Evolutionary conservation across 2,329 filamentous ascomycete species (phyloP), one percentile per base, ranked within the genome.

Genomic region (Colletotrichum sp.): DNA sequence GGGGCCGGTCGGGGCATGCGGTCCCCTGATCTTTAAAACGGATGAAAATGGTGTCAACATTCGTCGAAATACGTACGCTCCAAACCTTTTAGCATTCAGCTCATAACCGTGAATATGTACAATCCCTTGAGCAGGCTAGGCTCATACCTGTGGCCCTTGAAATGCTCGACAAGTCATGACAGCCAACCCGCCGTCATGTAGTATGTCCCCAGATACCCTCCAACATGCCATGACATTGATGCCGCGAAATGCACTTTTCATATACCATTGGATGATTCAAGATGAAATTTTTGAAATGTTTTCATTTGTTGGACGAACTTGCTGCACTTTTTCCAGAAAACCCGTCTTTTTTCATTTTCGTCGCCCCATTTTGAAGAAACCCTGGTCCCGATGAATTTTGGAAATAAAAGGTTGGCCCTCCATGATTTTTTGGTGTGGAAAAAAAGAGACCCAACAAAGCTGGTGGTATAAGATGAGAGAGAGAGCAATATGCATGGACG

Each of bases 391-490:
- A 73, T 68, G 73, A 64, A 69, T 70, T 48, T 48, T 61, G 55
- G 57, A 68, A 64, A 63, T 32, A 28, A 36, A 28, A 64, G 16
- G 65, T 57, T 28, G 32, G 59, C 43, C 43, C 26, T 39, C 52
- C 18, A 12, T 48, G 43, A 48, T 48, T 48, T 48, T 43, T 21
- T 48, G 43, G 39, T 68, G 6, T 34, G 30, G 13, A 28, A n/a
- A 34, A 34, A 68, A 63, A 55, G 63, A 75, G 34, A 75, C 32
- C 73, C 64, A 60, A 64, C 59, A 64, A 73, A 73, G 70, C 73
- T 74, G 43, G 71, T 76, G 74, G 74, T 76, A 76, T 76, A 76
- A 75, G 73, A 76, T 76, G 63, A 73, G 73, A 72, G 69, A 72
- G 69, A 68, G 66, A 73, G 70, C 64, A 75, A 73, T 64, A 75